phyloP scores from a whole-genome alignment of 176 grass and related monocot genomes.

The Lolium multiflorum region DNA sequence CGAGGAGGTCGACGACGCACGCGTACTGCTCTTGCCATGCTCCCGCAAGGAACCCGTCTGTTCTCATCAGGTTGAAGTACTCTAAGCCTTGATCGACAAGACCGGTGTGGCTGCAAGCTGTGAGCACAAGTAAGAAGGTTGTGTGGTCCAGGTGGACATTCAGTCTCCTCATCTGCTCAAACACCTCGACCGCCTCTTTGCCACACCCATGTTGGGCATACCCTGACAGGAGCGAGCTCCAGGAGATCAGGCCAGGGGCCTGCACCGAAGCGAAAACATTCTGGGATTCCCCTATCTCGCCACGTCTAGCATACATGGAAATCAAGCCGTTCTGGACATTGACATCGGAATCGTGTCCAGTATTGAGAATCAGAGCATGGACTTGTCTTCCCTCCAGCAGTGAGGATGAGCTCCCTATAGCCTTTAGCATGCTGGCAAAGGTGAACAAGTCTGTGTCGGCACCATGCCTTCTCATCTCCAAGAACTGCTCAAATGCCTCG shows the following conservation, averaged over 20 bases:
- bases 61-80: conserved; percentile 42
- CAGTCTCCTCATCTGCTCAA: conserved; percentile 47
- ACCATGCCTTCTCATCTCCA: conserved; percentile 42
- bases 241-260: conserved; percentile 46
- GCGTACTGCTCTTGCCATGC: conserved; percentile 45
- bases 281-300: conserved; percentile 40
- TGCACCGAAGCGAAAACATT: conserved; percentile 28
- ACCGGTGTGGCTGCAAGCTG: conserved; percentile 49
- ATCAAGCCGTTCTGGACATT: conserved; percentile 38
- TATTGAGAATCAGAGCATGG: conserved; percentile 42
- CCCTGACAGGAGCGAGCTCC: conserved; percentile 46
- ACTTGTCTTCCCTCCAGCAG: conserved; percentile 4
- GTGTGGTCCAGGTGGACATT: conserved; percentile 36
- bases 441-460: conserved; percentile 33
- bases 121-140: conserved; percentile 49
- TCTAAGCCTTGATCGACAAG: conserved; percentile 44
- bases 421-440: conserved; percentile 45
- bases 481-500: conserved; percentile 37
- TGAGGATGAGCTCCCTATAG: conserved; percentile 32
- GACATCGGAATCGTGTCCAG: conserved; percentile 11
- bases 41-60: neutral
- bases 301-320: conserved; percentile 52
- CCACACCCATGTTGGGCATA: conserved; percentile 50
- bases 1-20: conserved; percentile 53
- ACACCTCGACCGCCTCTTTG: conserved; percentile 35